Evolutionary conservation across 352 stramenopile genomes (phyloP).

Genomic region (Phytopythium chamaehyphon): DNA sequence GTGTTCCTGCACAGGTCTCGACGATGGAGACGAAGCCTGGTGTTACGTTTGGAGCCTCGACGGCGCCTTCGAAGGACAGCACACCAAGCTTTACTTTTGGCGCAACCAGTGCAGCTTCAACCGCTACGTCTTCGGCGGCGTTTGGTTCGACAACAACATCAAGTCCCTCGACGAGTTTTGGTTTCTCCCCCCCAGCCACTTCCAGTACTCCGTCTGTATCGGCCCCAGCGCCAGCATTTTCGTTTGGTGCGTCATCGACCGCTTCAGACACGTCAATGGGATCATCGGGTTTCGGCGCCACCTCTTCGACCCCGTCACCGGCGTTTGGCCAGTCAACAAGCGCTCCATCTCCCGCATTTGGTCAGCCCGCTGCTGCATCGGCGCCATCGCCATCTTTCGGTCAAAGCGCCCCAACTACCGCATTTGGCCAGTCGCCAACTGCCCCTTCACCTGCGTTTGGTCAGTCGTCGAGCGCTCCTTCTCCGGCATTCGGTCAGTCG

Average conservation of each 20-base stretch:
- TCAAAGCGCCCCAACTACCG: slow-evolving; percentile 2
- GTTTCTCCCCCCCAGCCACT: slow-evolving; percentile 8
- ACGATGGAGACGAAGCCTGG: slow-evolving; percentile 12
- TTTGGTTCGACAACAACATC: slow-evolving; percentile 8
- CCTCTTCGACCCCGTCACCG: slow-evolving; percentile 9
- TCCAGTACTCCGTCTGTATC: slow-evolving; percentile 7
- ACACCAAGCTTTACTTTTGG: slow-evolving; percentile 7
- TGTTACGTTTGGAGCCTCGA: slow-evolving; percentile 41
- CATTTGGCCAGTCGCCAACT: background rate
- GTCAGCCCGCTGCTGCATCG: background rate
- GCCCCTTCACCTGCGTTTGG: slow-evolving; percentile 1
- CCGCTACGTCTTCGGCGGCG: background rate
- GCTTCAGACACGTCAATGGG: slow-evolving; percentile 14
- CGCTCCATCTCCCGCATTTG: background rate
- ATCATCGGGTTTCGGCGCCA: slow-evolving; percentile 11
- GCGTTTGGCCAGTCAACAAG: slow-evolving; percentile 14
- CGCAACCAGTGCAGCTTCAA: background rate
- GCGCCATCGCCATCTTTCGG: background rate
- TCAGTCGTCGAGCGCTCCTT: background rate
- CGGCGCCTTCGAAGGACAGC: slow-evolving; percentile 5
- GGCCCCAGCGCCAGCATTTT: slow-evolving; percentile 24
- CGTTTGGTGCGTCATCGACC: slow-evolving; percentile 27
- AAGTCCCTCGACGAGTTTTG: slow-evolving; percentile 20
- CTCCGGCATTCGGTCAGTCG: slow-evolving; percentile 1
- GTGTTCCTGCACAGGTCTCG: slow-evolving; percentile 21